Percentiles rank a stretch among this genome's conserved stretches.
Evolutionary conservation across 345 rosid species (phyloP).

Genomic region (Anacardium occidentale): DNA sequence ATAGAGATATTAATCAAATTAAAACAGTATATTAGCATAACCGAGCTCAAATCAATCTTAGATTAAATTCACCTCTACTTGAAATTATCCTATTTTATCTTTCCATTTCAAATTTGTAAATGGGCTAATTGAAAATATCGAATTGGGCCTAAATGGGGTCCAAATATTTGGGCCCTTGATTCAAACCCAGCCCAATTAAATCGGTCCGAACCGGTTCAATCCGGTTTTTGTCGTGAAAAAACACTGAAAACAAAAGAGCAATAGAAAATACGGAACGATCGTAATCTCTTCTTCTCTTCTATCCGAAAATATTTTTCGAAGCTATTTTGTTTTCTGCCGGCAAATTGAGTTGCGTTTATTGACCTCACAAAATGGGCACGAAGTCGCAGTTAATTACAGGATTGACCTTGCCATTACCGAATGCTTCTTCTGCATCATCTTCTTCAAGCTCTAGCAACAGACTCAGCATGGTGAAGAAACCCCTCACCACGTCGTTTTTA

Average conservation of each 20-base stretch:
- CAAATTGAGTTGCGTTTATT: background rate
- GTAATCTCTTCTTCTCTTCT: conserved; percentile 1
- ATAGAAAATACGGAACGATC: background rate
- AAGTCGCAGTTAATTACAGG: conserved; percentile 45
- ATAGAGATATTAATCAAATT: too few relatives aligned
- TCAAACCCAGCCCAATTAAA: background rate
- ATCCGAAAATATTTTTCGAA: conserved; percentile 3
- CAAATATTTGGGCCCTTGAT: background rate
- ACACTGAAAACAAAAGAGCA: background rate
- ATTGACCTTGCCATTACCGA: conserved; percentile 30
- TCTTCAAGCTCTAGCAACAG: conserved; percentile 33
- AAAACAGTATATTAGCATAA: too few relatives aligned
- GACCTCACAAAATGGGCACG: conserved; percentile 21
- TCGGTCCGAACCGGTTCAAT: background rate
- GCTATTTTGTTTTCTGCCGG: conserved; percentile 4
- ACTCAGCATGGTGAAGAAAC: conserved; percentile 32
- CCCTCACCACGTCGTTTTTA: conserved; percentile 42
- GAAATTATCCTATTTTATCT: too few relatives aligned
- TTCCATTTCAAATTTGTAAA: too few relatives aligned
- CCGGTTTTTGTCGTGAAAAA: background rate
- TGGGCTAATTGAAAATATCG: too few relatives aligned
- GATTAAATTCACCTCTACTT: too few relatives aligned
- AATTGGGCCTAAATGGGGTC: background rate
- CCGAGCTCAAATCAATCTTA: too few relatives aligned
- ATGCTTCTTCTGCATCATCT: conserved; percentile 33